Evolutionary conservation across 306 rosid genomes (phyloP), one percentile per base, ranked within the genome.

Genomic region (Quercus berberidifolia): DNA sequence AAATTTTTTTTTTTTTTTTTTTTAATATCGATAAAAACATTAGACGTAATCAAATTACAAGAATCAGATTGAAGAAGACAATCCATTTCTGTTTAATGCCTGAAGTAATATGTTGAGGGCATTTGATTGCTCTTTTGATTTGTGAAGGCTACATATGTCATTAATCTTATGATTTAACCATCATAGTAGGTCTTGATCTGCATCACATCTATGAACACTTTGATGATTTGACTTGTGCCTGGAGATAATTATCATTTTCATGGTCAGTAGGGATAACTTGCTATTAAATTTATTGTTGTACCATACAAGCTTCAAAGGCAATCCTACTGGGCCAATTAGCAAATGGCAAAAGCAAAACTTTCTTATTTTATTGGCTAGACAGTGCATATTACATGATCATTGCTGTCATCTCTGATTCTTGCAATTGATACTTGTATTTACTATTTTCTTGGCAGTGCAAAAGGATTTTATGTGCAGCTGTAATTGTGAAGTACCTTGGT

Each of bases 401-500:
- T 26, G 5, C 38, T 14, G 5, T 63, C 5, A 63, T 17, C 49
- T 31, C 71, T 7, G 49, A 0, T 65, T 65, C 49, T 31, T 30
- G 26, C 67, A 17, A 64, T n/a, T 64, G 46, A 64, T 5, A 28
- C n/a, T 62, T 3, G 68, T 62, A 62, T 23, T 23, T 25, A 12
- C 38, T 4, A 62, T 62, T 11, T 26, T 62, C 46, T 25, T 25
- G 33, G 33, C 28, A 13, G 33, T 60, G 13, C 68, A 12, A 10
- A 15, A 28, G 11, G n/a, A 55, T 73, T 19, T 51, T n/a, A 49
- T 13, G 4, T 68, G 80, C 83, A 88, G 87, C 89, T 52, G 58
- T 62, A 30, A 77, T 68, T 56, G 57, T 85, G 5, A 77, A 81
- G 5, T 73, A 82, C 89, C 76, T 78, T 78, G 21, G 79, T 11